Percentiles rank a stretch among this genome's conserved stretches.
phyloP scores from a whole-genome alignment of 208 protist genomes.

The Strigomonas galati region DNA sequence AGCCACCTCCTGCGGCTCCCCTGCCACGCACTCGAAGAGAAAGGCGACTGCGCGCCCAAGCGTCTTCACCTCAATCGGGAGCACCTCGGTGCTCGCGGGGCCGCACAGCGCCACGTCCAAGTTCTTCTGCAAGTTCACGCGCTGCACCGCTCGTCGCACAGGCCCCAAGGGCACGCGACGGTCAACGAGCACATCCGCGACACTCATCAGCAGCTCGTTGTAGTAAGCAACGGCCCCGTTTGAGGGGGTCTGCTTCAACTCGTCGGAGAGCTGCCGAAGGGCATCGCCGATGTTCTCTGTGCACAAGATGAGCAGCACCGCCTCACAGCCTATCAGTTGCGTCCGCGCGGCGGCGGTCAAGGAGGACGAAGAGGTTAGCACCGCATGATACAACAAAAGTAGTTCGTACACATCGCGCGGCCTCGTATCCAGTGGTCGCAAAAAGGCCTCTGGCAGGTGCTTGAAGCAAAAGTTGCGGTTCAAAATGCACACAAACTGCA shows the following conservation, averaged over 20 bases:
- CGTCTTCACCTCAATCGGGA: slow-evolving; percentile 26
- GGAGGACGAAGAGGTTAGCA: slow-evolving; percentile 25
- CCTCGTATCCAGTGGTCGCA: slow-evolving; percentile 39
- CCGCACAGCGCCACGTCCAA: slow-evolving; percentile 30
- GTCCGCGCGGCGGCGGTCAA: slow-evolving; percentile 10
- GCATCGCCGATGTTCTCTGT: slow-evolving; percentile 21
- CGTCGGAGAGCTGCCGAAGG: slow-evolving; percentile 33
- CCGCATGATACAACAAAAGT: slow-evolving; percentile 35
- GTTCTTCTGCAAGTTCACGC: slow-evolving; percentile 42
- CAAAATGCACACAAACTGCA: slow-evolving; percentile 47
- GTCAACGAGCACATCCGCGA: slow-evolving; percentile 59
- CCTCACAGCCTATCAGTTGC: neutral
- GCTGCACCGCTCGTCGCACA: slow-evolving; percentile 55
- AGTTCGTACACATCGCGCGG: slow-evolving; percentile 40
- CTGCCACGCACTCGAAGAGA: slow-evolving; percentile 36
- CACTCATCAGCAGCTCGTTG: slow-evolving; percentile 30
- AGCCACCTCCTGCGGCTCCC: slow-evolving; percentile 55
- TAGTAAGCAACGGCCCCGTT: neutral
- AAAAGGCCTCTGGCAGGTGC: slow-evolving; percentile 35
- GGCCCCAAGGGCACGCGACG: slow-evolving; percentile 53
- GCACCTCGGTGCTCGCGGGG: slow-evolving; percentile 12
- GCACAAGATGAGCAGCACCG: neutral
- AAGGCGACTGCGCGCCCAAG: slow-evolving; percentile 41
- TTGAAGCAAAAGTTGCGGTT: slow-evolving; percentile 64
- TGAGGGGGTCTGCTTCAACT: neutral